Conservation (phyloP, 139 green algal genomes). For the Prasinococcaceae sp. region DNA sequence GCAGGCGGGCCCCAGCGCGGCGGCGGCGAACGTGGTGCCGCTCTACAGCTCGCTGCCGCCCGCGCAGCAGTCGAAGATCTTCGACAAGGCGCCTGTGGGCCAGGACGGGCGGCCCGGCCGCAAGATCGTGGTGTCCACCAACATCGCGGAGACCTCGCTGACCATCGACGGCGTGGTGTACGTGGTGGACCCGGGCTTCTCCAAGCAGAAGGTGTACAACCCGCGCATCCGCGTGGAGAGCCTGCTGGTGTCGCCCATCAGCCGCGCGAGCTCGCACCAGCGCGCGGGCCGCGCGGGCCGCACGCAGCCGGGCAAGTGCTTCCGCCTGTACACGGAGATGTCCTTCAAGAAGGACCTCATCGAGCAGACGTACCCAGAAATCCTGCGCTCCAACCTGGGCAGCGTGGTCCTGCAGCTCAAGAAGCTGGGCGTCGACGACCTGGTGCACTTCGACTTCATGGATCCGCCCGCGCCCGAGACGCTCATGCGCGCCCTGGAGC, state of each 20-base stretch:
- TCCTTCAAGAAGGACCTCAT: constrained; percentile 93
- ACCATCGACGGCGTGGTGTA: constrained; percentile 99
- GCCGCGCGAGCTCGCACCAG: constrained; percentile 83
- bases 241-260: constrained; percentile 95
- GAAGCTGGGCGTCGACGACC: constrained; percentile 97
- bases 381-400: constrained; percentile 93
- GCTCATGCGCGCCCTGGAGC: constrained; percentile 95
- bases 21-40: constrained; percentile 79
- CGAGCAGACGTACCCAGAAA: constrained; percentile 99
- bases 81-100: constrained; percentile 30
- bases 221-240: constrained; percentile 88
- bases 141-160: constrained; percentile 97
- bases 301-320: constrained; percentile 96
- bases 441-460: constrained; percentile 99
- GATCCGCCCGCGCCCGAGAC: constrained; percentile 96
- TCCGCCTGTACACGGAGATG: constrained; percentile 85
- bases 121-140: constrained; percentile 97
- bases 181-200: constrained; percentile 89
- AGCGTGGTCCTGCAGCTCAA: constrained; percentile 89
- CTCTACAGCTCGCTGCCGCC: constrained; percentile 95
- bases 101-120: constrained; percentile 42
- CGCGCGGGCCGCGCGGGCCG: constrained; percentile 81
- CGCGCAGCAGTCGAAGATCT: constrained; percentile 91
- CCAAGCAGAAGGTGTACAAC: constrained; percentile 99
- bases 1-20: constrained; percentile 47